Conservation (phyloP, 2,329 filamentous ascomycete species). For the Cladosporium sp. region DNA sequence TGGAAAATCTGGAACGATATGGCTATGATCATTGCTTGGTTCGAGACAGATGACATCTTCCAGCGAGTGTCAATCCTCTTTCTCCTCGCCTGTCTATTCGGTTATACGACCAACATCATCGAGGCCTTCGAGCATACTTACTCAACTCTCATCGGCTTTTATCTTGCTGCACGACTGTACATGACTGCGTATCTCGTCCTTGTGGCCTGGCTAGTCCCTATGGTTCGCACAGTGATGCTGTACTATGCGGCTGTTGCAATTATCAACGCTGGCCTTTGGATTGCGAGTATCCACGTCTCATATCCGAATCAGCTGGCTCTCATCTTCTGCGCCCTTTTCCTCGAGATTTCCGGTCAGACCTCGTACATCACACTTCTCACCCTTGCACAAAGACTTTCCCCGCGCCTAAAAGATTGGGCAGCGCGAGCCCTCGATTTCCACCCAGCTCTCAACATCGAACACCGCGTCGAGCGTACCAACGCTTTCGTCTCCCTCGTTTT, state of each 20-base stretch:
- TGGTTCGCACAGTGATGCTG: conserved; percentile 60
- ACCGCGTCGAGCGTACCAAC: conserved; percentile 64
- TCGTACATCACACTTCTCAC: conserved; percentile 45
- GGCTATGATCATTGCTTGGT: conserved; percentile 60
- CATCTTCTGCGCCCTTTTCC: conserved; percentile 57
- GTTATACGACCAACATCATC: conserved; percentile 65
- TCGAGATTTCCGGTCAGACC: conserved; percentile 57
- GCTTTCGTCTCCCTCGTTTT: conserved; percentile 67
- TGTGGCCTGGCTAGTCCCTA: conserved; percentile 55
- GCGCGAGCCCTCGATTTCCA: conserved; percentile 58
- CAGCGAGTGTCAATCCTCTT: conserved; percentile 63
- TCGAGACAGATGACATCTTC: conserved; percentile 63
- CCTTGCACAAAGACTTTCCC: conserved; percentile 28
- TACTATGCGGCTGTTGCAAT: conserved; percentile 48
- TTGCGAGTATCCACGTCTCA: conserved; percentile 59
- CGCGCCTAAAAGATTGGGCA: conserved; percentile 27
- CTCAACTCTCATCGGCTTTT: conserved; percentile 61
- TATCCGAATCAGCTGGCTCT: conserved; percentile 58
- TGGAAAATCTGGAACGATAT: conserved; percentile 68
- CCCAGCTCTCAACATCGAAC: conserved; percentile 64
- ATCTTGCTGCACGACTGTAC: conserved; percentile 59
- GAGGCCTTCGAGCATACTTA: conserved; percentile 60
- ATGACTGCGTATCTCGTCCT: conserved; percentile 52
- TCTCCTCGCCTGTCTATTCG: conserved; percentile 62
- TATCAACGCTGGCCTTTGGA: conserved; percentile 59